Evolutionary conservation across 805 yeast genomes (phyloP).

Genomic region (Groenewaldozyma salmanticensis): DNA sequence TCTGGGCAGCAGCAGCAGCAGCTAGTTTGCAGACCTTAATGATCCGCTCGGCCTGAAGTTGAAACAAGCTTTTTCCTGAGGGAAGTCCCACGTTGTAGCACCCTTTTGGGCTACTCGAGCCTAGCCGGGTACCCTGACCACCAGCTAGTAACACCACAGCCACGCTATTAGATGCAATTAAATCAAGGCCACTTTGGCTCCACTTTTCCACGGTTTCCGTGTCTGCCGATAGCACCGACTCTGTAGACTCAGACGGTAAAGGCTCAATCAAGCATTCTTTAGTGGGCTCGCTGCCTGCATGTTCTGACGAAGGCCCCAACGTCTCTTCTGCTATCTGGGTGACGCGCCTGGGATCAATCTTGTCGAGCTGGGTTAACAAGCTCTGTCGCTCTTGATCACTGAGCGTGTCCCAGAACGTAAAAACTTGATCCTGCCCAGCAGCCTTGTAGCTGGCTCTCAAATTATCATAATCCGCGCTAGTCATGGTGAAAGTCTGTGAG

Average conservation of each 20-base stretch:
- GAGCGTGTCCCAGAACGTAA: slow-evolving; percentile 28
- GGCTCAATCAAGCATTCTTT: slow-evolving; percentile 16
- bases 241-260: slow-evolving; percentile 24
- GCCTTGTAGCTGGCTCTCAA: slow-evolving; percentile 18
- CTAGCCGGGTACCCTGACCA: slow-evolving; percentile 95
- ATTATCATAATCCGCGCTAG: slow-evolving; percentile 12
- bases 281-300: slow-evolving; percentile 7
- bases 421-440: slow-evolving; percentile 34
- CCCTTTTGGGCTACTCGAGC: slow-evolving; percentile 87
- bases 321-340: slow-evolving; percentile 22
- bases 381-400: slow-evolving; percentile 17
- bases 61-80: slow-evolving; percentile 74
- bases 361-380: slow-evolving; percentile 26
- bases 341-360: slow-evolving; percentile 29
- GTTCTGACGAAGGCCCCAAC: slow-evolving; percentile 5
- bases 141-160: slow-evolving; percentile 95
- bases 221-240: slow-evolving; percentile 23
- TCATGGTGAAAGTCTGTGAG: slow-evolving; percentile 8
- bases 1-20: slow-evolving; percentile 10
- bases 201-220: slow-evolving; percentile 27
- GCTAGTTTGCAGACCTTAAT: slow-evolving; percentile 52
- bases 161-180: slow-evolving; percentile 63
- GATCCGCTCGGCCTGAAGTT: slow-evolving; percentile 85
- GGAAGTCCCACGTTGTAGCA: slow-evolving; percentile 84
- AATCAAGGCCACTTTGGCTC: slow-evolving; percentile 49